Percentiles rank a stretch among this genome's conserved stretches.
Evolutionary conservation across 2,329 filamentous ascomycete species (phyloP).

Genomic region (Diaporthe citri): DNA sequence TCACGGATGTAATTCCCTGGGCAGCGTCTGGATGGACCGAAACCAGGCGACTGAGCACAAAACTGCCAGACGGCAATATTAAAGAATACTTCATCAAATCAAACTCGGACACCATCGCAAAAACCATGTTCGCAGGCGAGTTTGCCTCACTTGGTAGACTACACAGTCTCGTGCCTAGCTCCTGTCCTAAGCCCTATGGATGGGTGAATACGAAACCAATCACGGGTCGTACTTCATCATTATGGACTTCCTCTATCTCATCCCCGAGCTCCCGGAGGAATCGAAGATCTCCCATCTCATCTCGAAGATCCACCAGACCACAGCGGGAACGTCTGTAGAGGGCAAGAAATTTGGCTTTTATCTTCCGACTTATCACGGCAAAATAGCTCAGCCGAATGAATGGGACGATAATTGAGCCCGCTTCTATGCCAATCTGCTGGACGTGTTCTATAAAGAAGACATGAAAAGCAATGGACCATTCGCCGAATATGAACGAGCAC

Average conservation of each 20-base stretch:
- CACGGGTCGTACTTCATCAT: constrained; percentile 22
- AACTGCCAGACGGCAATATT: background rate
- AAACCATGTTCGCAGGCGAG: background rate
- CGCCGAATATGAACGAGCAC: background rate
- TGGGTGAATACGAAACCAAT: constrained; percentile 3
- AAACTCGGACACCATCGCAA: background rate
- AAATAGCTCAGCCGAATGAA: constrained; percentile 20
- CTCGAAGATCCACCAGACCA: background rate
- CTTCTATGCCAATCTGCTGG: constrained; percentile 4
- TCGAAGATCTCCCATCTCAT: background rate
- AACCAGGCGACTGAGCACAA: constrained; percentile 9
- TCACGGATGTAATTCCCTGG: background rate
- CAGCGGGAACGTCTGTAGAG: background rate
- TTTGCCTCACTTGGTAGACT: constrained; percentile 12
- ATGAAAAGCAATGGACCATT: constrained; percentile 11
- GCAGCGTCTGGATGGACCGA: constrained; percentile 20
- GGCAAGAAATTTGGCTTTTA: constrained; percentile 21
- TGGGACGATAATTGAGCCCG: constrained; percentile 25
- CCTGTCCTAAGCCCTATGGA: constrained; percentile 16
- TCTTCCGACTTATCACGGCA: constrained; percentile 28
- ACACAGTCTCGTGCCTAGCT: background rate
- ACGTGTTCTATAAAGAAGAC: constrained; percentile 10
- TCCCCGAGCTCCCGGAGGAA: background rate
- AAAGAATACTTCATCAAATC: constrained; percentile 27
- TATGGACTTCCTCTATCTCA: constrained; percentile 18